Conservation (phyloP, 2,329 filamentous ascomycete genomes). For the Ploettnerulaceae sp. region DNA sequence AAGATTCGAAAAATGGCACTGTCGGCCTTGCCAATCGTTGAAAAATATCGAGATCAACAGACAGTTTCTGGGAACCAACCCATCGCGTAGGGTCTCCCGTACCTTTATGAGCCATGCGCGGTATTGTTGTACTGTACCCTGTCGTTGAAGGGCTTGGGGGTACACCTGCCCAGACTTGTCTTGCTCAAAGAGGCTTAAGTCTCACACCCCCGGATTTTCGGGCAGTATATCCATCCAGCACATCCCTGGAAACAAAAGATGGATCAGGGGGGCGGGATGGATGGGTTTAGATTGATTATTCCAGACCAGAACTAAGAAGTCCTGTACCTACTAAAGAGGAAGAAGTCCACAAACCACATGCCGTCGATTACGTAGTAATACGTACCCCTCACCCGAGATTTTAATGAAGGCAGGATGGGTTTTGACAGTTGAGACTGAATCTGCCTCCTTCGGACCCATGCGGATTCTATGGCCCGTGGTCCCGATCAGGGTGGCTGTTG, state of each 20-base stretch:
- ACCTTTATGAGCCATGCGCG: slow-evolving; percentile 21
- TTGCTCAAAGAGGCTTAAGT: slow-evolving; percentile 12
- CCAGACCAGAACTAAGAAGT: not conserved
- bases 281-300: not conserved
- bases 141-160: slow-evolving; percentile 6
- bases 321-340: not conserved
- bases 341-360: slow-evolving; percentile 8
- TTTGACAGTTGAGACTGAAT: slow-evolving; percentile 5
- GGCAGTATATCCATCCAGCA: slow-evolving; percentile 17
- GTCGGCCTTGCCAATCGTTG: slow-evolving; percentile 11
- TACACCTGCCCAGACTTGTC: slow-evolving; percentile 4
- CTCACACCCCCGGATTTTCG: slow-evolving; percentile 24
- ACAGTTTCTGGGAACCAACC: slow-evolving; percentile 8
- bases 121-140: slow-evolving; percentile 12
- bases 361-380: not conserved
- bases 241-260: slow-evolving; percentile 3
- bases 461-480: not conserved
- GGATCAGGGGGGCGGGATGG: not conserved
- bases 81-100: slow-evolving; percentile 13
- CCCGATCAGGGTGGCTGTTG: not conserved
- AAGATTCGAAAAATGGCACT: slow-evolving; percentile 8
- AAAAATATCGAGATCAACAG: slow-evolving; percentile 10
- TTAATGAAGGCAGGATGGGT: not conserved
- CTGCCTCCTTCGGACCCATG: slow-evolving; percentile 1
- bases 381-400: slow-evolving; percentile 2